These are phyloP conservation scores for Agrocybe praecox DNA, from an alignment of 768 basidiomycete species.

Conservation along the genomic window DNA sequence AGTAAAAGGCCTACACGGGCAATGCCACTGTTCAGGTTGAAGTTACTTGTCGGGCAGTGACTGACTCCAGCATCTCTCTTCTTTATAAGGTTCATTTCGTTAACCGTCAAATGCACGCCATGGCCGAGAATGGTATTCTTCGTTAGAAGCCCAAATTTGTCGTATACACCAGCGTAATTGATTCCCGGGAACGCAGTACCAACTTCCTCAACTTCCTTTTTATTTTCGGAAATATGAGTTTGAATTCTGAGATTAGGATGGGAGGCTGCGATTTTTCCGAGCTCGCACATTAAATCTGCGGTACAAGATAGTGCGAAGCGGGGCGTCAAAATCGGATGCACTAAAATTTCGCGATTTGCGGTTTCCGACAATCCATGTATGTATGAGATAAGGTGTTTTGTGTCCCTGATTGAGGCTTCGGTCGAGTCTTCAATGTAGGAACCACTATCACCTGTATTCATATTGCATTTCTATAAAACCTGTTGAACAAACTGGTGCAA, in stretches of 20 bases:
- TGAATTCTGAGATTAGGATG: conserved; percentile 77
- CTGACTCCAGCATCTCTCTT: conserved; percentile 72
- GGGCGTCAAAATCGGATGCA: conserved; percentile 91
- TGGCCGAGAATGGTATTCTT: conserved; percentile 87
- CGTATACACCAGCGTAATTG: conserved; percentile 84
- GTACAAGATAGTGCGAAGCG: conserved; percentile 95
- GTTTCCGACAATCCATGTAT: conserved; percentile 54
- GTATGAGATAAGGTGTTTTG: conserved; percentile 65
- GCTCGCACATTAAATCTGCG: conserved; percentile 56
- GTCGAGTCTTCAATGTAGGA: conserved; percentile 70
- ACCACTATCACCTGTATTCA: conserved; percentile 72
- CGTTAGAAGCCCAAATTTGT: conserved; percentile 73
- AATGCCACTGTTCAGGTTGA: conserved; percentile 86
- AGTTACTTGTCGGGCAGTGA: conserved; percentile 95
- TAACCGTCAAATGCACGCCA: conserved; percentile 74
- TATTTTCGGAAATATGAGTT: conserved; percentile 92
- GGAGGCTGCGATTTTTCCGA: conserved; percentile 62
- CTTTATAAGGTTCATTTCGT: conserved; percentile 75
- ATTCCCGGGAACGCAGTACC: background rate
- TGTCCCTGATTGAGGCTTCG: no score
- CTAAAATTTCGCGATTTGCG: conserved; percentile 49
- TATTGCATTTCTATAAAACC: conserved; percentile 76
- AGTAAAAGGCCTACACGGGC: conserved; percentile 79
- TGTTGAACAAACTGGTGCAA: background rate
- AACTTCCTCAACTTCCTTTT: conserved; percentile 53